phyloP scores from a whole-genome alignment of 1,139 yeast genomes.

The Blastobotrys elegans region DNA sequence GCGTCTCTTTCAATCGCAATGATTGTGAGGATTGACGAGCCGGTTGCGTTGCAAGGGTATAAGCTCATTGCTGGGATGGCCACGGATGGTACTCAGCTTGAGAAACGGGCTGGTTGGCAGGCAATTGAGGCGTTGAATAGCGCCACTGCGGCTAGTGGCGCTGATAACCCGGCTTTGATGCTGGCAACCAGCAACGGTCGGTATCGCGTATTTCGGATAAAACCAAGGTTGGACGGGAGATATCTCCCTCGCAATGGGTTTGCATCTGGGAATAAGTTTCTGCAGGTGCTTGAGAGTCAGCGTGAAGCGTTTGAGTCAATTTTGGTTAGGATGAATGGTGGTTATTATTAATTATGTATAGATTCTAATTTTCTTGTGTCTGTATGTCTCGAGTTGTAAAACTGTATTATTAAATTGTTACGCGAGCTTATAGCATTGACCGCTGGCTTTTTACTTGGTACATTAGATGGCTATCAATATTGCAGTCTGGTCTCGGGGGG shows the following conservation, averaged over 20 bases:
- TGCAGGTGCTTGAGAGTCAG: not conserved
- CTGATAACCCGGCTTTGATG: constrained; percentile 1
- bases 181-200: not conserved
- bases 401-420: too few species aligned
- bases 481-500: too few species aligned
- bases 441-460: too few species aligned
- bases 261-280: not conserved
- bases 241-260: not conserved
- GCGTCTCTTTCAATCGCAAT: not conserved
- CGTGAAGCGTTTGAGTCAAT: not conserved
- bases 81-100: not conserved
- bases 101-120: not conserved
- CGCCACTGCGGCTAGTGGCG: not conserved
- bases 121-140: not conserved
- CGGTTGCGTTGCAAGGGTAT: not conserved
- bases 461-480: too few species aligned
- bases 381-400: too few species aligned
- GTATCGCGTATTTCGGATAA: not conserved
- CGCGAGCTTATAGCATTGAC: too few species aligned
- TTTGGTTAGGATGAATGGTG: not conserved
- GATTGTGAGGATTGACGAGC: not conserved
- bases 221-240: not conserved
- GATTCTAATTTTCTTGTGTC: too few species aligned
- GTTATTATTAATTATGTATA: too few species aligned
- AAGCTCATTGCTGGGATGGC: not conserved